Evolutionary conservation across 2,329 filamentous ascomycete genomes (phyloP), one percentile per base, ranked within the genome.

Genomic region (Lasiodiplodia sp.): DNA sequence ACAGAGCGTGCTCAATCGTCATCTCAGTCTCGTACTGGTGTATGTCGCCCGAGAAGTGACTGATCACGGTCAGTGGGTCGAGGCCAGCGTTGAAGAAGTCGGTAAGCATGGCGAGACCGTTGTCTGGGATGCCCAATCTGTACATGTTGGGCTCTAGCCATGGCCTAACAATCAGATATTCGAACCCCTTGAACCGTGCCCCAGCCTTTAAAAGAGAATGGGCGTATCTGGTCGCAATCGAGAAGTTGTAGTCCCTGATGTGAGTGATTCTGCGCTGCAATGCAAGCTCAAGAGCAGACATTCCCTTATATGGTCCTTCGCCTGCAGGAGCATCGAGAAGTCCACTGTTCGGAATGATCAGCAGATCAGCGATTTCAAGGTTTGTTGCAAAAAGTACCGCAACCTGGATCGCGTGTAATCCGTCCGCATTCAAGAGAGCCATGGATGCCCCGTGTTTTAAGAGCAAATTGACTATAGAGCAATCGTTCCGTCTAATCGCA

Each of bases 71-170:
- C 11, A 28, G 28, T 3, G 52, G 60, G 25, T 52, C 31, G 37
- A 64, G 44, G 14, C 60, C 60, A 18, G 60, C 60, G 18, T 25
- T 12, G 47, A 64, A 4, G 28, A 64, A 64, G 2, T 53, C n/a
- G 2, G 25, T 8, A 18, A 53, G 28, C 6, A 64, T 28, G 18
- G 11, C 21, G 16, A 21, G 5, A 21, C 18, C 47, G 18, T 64
- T 28, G 18, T 64, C 16, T 3, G 12, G 11, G n/a, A 23, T 34
- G 11, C 25, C 14, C 5, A 6, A 16, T 3, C 25, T 16, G 8
- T 12, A 16, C n/a, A 1, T 4, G 3, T 7, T 18, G 4, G 18
- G 16, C 2, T 52, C 47, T 6, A 51, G 18, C 58, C 28, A 53
- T 10, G 44, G 60, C 12, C 11, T 14, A 31, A 52, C 18, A 4